Evolutionary conservation across 768 basidiomycete genomes (phyloP).

Genomic region (Amylocystis lapponica): DNA sequence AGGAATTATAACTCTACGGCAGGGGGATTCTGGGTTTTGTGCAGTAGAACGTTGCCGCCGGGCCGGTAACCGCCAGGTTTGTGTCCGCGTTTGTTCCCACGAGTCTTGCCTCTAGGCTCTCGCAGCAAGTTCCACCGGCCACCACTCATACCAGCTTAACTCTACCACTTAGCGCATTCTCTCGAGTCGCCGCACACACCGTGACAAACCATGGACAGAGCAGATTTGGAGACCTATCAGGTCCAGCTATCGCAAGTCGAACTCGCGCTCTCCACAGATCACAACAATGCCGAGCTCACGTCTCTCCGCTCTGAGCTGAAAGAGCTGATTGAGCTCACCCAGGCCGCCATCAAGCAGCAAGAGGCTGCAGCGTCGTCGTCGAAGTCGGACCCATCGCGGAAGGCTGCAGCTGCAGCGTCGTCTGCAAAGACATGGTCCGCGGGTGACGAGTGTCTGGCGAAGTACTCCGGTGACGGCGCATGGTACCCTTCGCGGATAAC

Average conservation of each 20-base stretch:
- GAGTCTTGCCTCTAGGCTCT: no score
- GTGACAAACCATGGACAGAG: constrained; percentile 51
- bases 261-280: constrained; percentile 68
- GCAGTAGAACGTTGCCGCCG: no score
- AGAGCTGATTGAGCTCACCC: constrained; percentile 78
- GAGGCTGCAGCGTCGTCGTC: constrained; percentile 57
- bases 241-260: constrained; percentile 88
- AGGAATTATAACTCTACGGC: no score
- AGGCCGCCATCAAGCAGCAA: constrained; percentile 63
- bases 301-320: constrained; percentile 72
- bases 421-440: constrained; percentile 62
- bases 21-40: no score
- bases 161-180: no score
- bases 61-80: no score
- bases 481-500: constrained; percentile 91
- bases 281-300: constrained; percentile 64
- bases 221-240: constrained; percentile 86
- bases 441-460: constrained; percentile 82
- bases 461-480: constrained; percentile 76
- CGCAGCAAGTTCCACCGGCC: not conserved
- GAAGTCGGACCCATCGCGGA: constrained; percentile 53
- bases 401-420: constrained; percentile 39
- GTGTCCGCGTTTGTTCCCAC: no score
- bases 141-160: not conserved
- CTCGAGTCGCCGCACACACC: no score